Base-by-base conservation (phyloP, 345 rosid species). In the Odontarrhena argentea region DNA sequence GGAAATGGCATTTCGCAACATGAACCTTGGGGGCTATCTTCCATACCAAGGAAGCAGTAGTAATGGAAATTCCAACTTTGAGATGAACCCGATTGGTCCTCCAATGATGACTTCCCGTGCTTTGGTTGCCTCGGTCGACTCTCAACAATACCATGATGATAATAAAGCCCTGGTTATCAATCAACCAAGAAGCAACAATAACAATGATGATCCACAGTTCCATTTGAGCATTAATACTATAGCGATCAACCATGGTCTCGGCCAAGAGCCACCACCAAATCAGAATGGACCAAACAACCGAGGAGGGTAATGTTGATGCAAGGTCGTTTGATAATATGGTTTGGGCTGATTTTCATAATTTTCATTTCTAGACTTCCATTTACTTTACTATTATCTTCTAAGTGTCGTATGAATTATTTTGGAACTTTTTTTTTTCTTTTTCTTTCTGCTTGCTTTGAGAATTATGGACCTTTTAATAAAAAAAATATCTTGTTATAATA, bases 21-120 rank as follows among this genome's bases (percentile, higher is more conserved):
- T 25, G 11, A 26, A 37, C 43, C 5, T 4, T 44, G 6, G 8
- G 47, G 25, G 48, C 0, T 24, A 52, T 9, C 38, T 37, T 62
- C 56, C 6, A 0, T 43, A 25, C 41, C 67, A 65, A 59, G 28
- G 56, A 58, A 65, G 50, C n/a, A 36, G 42, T 35, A 73, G 61
- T 61, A 65, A 51, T 1, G 48, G 55, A 65, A 45, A 24, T 9
- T 12, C 8, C 51, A 37, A 50, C 44, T 3, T 51, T 12, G 71
- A 65, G 25, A 58, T 65, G 71, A 26, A 38, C 40, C 18, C 51
- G 2, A 2, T 14, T 28, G 9, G 3, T 47, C 57, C 37, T 2
- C 69, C 30, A 47, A 4, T 4, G 13, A 46, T 47, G 30, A 22
- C 6, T 18, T 45, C 11, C 5, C 2, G 24, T 54, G 63, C 2